phyloP scores from a whole-genome alignment of 306 rosid genomes.

The Quercus alba region DNA sequence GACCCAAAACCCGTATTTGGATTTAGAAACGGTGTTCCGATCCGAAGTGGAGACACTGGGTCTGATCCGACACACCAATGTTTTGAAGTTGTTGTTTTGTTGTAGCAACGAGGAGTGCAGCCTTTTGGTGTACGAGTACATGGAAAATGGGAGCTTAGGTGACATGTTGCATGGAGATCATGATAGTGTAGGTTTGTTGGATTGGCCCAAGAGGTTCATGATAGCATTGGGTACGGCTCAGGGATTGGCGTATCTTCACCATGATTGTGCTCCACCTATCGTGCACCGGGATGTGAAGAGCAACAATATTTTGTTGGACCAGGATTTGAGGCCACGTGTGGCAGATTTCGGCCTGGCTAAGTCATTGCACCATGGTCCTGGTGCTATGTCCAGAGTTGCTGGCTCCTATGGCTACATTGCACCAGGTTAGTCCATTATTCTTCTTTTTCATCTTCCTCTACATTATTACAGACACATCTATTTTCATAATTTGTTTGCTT shows the following conservation, averaged over 20 bases:
- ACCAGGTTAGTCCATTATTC: slow-evolving; percentile 42
- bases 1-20: slow-evolving; percentile 21
- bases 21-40: slow-evolving; percentile 42
- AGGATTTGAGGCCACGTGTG: slow-evolving; percentile 51
- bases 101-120: slow-evolving; percentile 56
- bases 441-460: neutral
- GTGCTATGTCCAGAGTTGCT: slow-evolving; percentile 59
- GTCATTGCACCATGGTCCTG: slow-evolving; percentile 35
- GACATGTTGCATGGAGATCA: slow-evolving; percentile 59
- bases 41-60: slow-evolving; percentile 80
- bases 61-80: slow-evolving; percentile 69
- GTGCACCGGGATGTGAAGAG: slow-evolving; percentile 92
- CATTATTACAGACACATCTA: too few relatives aligned
- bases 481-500: too few relatives aligned
- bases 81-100: slow-evolving; percentile 66
- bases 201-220: slow-evolving; percentile 48
- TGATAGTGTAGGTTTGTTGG: slow-evolving; percentile 20
- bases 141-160: slow-evolving; percentile 80
- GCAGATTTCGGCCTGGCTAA: slow-evolving; percentile 89
- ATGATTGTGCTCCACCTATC: slow-evolving; percentile 65
- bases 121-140: slow-evolving; percentile 67
- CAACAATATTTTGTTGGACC: slow-evolving; percentile 71
- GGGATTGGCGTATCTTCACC: slow-evolving; percentile 77
- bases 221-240: slow-evolving; percentile 69
- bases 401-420: slow-evolving; percentile 91